Percentiles rank a stretch among this genome's conserved stretches.
Evolutionary conservation across 805 yeast genomes (phyloP).

Genomic region (Ogataea henricii): DNA sequence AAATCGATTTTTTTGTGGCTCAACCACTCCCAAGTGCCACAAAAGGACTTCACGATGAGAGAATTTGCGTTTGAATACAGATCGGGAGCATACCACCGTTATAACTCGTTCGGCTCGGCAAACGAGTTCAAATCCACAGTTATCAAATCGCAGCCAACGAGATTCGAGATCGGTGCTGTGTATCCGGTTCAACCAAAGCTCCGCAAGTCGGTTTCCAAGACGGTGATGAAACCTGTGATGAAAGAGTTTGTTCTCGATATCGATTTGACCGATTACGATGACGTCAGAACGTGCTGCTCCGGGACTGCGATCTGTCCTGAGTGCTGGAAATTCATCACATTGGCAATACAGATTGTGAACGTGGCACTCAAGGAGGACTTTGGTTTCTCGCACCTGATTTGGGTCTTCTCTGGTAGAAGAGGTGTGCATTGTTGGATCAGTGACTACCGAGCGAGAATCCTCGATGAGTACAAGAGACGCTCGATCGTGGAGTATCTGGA

Average conservation of each 20-base stretch:
- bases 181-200: constrained; percentile 87
- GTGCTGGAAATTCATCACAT: constrained; percentile 91
- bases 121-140: constrained; percentile 83
- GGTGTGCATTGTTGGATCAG: constrained; percentile 99
- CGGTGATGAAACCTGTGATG: constrained; percentile 73
- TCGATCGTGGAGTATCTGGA: constrained; percentile 85
- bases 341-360: constrained; percentile 78
- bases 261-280: constrained; percentile 96
- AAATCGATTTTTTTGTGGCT: constrained; percentile 83
- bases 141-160: constrained; percentile 71
- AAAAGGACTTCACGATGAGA: constrained; percentile 78
- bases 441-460: constrained; percentile 73
- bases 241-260: constrained; percentile 95
- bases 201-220: constrained; percentile 72
- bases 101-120: constrained; percentile 66
- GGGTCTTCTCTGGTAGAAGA: constrained; percentile 98
- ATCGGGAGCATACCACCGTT: constrained; percentile 88
- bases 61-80: constrained; percentile 92
- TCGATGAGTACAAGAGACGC: constrained; percentile 74
- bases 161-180: constrained; percentile 95
- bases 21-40: constrained; percentile 77
- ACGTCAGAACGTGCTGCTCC: constrained; percentile 87
- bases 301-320: constrained; percentile 81
- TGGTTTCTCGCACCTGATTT: constrained; percentile 80
- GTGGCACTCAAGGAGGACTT: constrained; percentile 79